phyloP scores from a whole-genome alignment of 106 monocot species.

The Agapanthus africanus region DNA sequence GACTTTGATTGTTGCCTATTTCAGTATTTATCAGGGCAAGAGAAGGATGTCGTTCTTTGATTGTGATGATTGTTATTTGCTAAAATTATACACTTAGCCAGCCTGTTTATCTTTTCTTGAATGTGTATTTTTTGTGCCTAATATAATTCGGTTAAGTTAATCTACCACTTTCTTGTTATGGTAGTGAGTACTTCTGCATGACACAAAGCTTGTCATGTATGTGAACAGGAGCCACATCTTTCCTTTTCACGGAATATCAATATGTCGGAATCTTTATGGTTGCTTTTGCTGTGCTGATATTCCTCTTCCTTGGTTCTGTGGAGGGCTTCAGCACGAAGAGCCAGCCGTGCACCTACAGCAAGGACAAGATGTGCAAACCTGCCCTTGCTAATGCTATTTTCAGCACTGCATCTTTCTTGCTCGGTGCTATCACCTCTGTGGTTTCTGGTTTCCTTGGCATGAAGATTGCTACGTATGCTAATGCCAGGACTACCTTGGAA shows the following conservation, averaged over 20 bases:
- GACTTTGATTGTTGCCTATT: too few species aligned
- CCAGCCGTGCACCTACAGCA: constrained; percentile 28
- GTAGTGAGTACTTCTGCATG: background rate
- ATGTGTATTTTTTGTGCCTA: too few species aligned
- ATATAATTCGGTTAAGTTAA: too few species aligned
- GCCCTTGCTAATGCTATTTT: constrained; percentile 40
- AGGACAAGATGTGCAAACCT: constrained; percentile 23
- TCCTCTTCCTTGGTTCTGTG: constrained; percentile 42
- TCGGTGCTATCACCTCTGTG: constrained; percentile 34
- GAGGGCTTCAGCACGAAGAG: constrained; percentile 28
- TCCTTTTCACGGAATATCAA: constrained; percentile 38
- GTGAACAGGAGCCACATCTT: constrained; percentile 30
- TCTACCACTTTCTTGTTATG: background rate
- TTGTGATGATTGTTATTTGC: too few species aligned
- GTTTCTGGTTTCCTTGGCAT: constrained; percentile 38
- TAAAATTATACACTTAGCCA: too few species aligned
- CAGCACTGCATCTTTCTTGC: constrained; percentile 32
- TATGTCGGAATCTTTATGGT: constrained; percentile 33
- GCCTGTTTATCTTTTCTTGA: too few species aligned
- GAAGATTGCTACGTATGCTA: constrained; percentile 36
- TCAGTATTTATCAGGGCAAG: too few species aligned
- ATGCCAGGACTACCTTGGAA: constrained; percentile 35
- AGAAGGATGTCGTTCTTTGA: too few species aligned
- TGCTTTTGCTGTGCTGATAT: constrained; percentile 24
- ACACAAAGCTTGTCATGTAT: background rate